Conservation (phyloP, 1,139 yeast genomes). For the Hemisphaericaspora xylofermentans region DNA sequence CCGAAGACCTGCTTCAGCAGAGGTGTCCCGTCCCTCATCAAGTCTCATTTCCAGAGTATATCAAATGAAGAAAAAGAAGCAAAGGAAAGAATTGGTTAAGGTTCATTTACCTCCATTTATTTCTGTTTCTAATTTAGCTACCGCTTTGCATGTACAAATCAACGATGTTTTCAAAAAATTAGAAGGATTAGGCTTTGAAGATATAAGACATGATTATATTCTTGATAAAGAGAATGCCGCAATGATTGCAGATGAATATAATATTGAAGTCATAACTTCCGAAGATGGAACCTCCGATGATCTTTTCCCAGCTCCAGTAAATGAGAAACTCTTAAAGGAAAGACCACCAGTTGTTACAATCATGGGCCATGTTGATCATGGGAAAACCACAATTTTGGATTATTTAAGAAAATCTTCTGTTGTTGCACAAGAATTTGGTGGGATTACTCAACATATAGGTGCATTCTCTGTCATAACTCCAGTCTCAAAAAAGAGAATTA, state of each 20-base stretch:
- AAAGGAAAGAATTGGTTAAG: constrained; percentile 23
- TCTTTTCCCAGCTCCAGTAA: constrained; percentile 47
- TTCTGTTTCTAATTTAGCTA: constrained; percentile 74
- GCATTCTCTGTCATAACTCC: constrained; percentile 89
- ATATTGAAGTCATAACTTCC: constrained; percentile 62
- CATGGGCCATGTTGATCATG: constrained; percentile 99
- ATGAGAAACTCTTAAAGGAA: constrained; percentile 49
- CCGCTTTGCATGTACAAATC: constrained; percentile 64
- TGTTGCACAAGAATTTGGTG: constrained; percentile 87
- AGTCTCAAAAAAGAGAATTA: constrained; percentile 68
- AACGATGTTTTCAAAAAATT: constrained; percentile 59
- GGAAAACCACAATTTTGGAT: constrained; percentile 92
- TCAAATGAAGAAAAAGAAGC: constrained; percentile 10
- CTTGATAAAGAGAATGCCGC: constrained; percentile 84
- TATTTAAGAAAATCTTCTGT: constrained; percentile 79
- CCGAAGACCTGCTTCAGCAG: too few relatives aligned
- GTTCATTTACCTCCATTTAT: constrained; percentile 70
- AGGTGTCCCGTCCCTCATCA: too few relatives aligned
- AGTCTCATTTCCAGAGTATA: too few relatives aligned
- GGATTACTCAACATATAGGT: constrained; percentile 97
- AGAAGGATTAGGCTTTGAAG: constrained; percentile 71
- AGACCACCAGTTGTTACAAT: constrained; percentile 95
- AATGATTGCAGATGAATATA: constrained; percentile 85
- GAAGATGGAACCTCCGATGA: constrained; percentile 61
- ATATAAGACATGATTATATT: constrained; percentile 73